A percentile compares a stretch with the other conserved stretches of the same genome.
phyloP scores from a whole-genome alignment of 192 early-diverging fungal genomes.

The Entomortierella lignicola region DNA sequence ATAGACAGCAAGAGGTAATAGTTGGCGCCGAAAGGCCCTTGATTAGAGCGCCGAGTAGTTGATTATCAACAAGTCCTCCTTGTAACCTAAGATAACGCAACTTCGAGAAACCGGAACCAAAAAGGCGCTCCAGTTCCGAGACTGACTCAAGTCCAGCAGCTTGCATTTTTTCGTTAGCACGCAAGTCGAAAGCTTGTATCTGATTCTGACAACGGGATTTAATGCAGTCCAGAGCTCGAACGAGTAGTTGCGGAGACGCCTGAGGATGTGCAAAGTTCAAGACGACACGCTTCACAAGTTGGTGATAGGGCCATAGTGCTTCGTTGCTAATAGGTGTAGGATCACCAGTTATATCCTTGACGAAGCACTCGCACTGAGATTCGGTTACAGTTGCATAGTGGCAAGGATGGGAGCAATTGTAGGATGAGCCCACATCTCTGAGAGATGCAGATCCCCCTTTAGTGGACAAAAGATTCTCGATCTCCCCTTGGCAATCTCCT shows the following conservation, averaged over 20 bases:
- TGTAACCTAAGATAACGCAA: constrained; percentile 29
- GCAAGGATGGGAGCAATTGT: background rate
- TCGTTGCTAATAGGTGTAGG: background rate
- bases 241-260: constrained; percentile 36
- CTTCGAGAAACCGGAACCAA: constrained; percentile 20
- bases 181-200: constrained; percentile 24
- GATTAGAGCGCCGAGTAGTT: constrained; percentile 28
- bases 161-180: constrained; percentile 50
- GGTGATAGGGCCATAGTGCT: constrained; percentile 25
- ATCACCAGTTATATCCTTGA: background rate
- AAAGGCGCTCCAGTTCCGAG: constrained; percentile 27
- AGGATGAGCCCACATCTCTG: background rate
- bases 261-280: constrained; percentile 48
- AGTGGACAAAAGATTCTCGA: background rate
- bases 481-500: background rate
- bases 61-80: constrained; percentile 47
- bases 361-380: background rate
- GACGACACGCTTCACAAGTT: constrained; percentile 21
- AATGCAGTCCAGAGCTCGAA: constrained; percentile 22
- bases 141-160: constrained; percentile 7
- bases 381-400: background rate
- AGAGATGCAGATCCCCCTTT: background rate
- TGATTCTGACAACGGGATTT: constrained; percentile 12
- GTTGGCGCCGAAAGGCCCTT: constrained; percentile 10
- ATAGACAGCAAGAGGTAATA: constrained; percentile 14